Evolutionary conservation across 768 basidiomycete genomes (phyloP).

Genomic region (Collybia sp.): DNA sequence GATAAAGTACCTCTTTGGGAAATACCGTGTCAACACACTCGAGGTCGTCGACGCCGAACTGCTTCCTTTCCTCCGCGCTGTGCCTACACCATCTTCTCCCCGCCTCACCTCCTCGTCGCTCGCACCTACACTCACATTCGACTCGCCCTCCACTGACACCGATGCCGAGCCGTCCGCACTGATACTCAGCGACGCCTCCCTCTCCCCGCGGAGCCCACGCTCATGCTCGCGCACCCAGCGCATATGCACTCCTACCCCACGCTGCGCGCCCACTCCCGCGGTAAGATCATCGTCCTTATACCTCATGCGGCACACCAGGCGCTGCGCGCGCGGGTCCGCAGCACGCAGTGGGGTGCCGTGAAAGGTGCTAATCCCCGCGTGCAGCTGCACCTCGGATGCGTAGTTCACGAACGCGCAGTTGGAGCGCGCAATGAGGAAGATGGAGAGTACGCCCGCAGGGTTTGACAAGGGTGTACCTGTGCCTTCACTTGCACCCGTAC

Average conservation of each 20-base stretch:
- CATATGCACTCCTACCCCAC: constrained; percentile 80
- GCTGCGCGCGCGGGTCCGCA: constrained; percentile 65
- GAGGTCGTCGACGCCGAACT: constrained; percentile 70
- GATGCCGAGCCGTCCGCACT: no score
- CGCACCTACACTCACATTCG: no score
- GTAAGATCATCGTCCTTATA: constrained; percentile 79
- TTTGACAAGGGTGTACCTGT: background rate
- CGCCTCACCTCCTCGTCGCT: no score
- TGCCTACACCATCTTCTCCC: no score
- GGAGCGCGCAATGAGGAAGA: constrained; percentile 93
- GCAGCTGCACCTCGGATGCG: constrained; percentile 54
- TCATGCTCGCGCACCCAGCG: constrained; percentile 72
- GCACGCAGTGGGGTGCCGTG: constrained; percentile 70
- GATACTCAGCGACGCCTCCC: constrained; percentile 13
- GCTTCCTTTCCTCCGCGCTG: no score
- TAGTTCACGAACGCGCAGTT: constrained; percentile 95
- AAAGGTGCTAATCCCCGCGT: constrained; percentile 64
- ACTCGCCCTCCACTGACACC: constrained; percentile 39
- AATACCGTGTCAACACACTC: constrained; percentile 68
- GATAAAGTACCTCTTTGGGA: constrained; percentile 90
- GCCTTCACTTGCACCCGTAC: background rate
- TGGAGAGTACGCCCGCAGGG: constrained; percentile 64
- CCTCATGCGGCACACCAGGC: constrained; percentile 80
- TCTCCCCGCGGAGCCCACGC: constrained; percentile 25
- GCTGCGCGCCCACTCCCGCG: constrained; percentile 88